Evolutionary conservation across 2,329 filamentous ascomycete genomes (phyloP).

Genomic region (Tolypocladium sp.): DNA sequence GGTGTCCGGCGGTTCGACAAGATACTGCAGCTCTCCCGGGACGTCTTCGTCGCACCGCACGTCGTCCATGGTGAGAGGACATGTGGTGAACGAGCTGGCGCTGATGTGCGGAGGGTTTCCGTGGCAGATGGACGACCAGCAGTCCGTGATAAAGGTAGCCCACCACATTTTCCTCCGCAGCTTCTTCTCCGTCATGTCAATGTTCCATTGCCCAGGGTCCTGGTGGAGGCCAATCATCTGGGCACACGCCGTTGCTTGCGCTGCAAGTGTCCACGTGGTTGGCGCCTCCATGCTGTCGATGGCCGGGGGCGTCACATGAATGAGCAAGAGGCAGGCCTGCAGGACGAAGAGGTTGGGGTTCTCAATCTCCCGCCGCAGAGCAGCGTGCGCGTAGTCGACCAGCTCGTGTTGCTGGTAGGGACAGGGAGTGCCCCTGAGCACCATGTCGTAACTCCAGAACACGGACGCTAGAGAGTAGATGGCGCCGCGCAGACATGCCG

Average conservation of each 20-base stretch:
- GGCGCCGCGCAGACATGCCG: slow-evolving; percentile 33
- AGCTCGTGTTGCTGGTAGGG: slow-evolving; percentile 31
- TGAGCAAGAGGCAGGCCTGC: slow-evolving; percentile 35
- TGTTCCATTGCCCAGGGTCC: slow-evolving; percentile 30
- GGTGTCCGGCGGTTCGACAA: slow-evolving; percentile 23
- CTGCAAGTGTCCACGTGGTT: slow-evolving; percentile 31
- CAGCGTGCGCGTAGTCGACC: slow-evolving; percentile 29
- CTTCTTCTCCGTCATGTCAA: slow-evolving; percentile 31
- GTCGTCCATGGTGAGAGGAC: slow-evolving; percentile 29
- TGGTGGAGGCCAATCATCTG: slow-evolving; percentile 37
- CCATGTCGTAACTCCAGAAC: slow-evolving; percentile 29
- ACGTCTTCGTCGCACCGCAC: slow-evolving; percentile 33
- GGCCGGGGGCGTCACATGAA: slow-evolving; percentile 34
- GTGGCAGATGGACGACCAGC: slow-evolving; percentile 35
- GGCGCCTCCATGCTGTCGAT: slow-evolving; percentile 38
- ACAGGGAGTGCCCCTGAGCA: slow-evolving; percentile 17
- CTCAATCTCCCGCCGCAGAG: slow-evolving; percentile 34
- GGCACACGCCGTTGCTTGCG: slow-evolving; percentile 32
- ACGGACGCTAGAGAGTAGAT: slow-evolving; percentile 33
- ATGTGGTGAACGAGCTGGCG: slow-evolving; percentile 28
- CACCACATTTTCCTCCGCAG: slow-evolving; percentile 36
- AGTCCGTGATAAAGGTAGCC: slow-evolving; percentile 30
- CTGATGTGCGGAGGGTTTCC: slow-evolving; percentile 37
- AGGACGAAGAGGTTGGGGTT: slow-evolving; percentile 35
- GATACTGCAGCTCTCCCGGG: slow-evolving; percentile 18